Evolutionary conservation across 768 basidiomycete genomes (phyloP), one percentile per base, ranked within the genome.

Genomic region (Saitozyma podzolica): DNA sequence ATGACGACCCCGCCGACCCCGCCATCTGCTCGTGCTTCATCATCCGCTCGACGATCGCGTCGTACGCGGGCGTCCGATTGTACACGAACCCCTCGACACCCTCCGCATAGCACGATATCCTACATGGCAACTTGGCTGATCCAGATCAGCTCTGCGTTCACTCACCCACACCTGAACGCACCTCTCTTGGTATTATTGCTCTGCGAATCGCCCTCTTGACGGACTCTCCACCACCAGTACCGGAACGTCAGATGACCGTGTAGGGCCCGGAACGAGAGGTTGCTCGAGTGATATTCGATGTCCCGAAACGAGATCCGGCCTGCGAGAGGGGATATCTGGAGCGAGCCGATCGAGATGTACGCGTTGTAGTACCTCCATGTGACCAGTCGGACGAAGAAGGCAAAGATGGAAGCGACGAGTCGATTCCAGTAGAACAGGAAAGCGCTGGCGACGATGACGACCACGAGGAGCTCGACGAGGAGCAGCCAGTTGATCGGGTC

Each of bases 71-170:
- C 3, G 91, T 94, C 53, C 87, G 83, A 80, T 97, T 98, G 80
- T 91, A 96, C 48, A 98, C 70, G 77, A 91, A 91, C 88, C 91
- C 93, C 77, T 98, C 93, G 50, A 93, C 83, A 16, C 95, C 95
- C 68, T 94, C 86, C 3, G 90, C 70, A 8, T 87, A 87, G 39
- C 93, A 74, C 58, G 90, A 87, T 40, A 97, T 85, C 45, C 95
- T 88, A 71, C 92, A 95, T 13, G 88, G 85, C 61, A 85, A 55
- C 43, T 56, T 65, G 40, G 61, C 75, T 77, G 29, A 29, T 29
- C 29, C 7, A 54, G 2, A 20, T 65, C 50, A 69, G 65, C 57
- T 49, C 17, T 11, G 11, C 8, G 13, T 41, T 19, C 40, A 8
- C 17, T 54, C 43, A 50, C 7, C 7, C 3, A 43, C 7, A 63